Evolutionary conservation across 2,329 filamentous ascomycete species (phyloP).

Genomic region (Fusarium albosuccineum): DNA sequence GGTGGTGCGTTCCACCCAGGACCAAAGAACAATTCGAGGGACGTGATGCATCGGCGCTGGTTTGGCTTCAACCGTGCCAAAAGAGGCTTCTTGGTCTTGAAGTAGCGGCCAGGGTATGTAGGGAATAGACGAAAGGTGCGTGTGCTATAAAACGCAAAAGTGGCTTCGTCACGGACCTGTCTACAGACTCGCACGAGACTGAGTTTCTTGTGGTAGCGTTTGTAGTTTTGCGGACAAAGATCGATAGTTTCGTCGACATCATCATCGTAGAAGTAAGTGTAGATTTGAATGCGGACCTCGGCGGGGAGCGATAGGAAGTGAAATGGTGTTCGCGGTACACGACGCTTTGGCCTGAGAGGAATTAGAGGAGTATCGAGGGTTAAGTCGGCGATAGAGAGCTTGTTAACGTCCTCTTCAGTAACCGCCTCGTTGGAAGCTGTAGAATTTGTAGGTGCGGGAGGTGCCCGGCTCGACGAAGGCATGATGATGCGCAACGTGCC

Average conservation of each 20-base stretch:
- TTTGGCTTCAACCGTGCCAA: constrained; percentile 73
- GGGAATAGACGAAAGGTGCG: constrained; percentile 76
- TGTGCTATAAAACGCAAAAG: constrained; percentile 74
- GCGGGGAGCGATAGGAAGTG: constrained; percentile 76
- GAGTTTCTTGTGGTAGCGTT: constrained; percentile 70
- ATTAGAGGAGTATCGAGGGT: constrained; percentile 56
- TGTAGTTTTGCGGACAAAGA: constrained; percentile 75
- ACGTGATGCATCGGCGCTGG: constrained; percentile 71
- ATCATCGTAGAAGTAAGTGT: constrained; percentile 71
- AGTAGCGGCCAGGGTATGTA: constrained; percentile 72
- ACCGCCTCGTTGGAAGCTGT: constrained; percentile 50
- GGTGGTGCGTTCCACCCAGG: constrained; percentile 81
- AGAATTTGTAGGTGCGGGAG: constrained; percentile 50
- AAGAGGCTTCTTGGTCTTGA: constrained; percentile 80
- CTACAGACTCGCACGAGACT: constrained; percentile 71
- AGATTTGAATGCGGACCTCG: constrained; percentile 78
- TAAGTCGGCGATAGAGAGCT: constrained; percentile 58
- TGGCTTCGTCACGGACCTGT: constrained; percentile 72
- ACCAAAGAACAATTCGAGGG: constrained; percentile 77
- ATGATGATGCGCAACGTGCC: constrained; percentile 41
- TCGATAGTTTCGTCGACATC: constrained; percentile 70
- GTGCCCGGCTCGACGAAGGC: constrained; percentile 6
- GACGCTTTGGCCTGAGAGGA: constrained; percentile 50
- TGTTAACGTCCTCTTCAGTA: constrained; percentile 57
- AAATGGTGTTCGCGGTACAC: constrained; percentile 62